Evolutionary conservation across 2,329 filamentous ascomycete species (phyloP).

Genomic region (Ploettnerulaceae sp.): DNA sequence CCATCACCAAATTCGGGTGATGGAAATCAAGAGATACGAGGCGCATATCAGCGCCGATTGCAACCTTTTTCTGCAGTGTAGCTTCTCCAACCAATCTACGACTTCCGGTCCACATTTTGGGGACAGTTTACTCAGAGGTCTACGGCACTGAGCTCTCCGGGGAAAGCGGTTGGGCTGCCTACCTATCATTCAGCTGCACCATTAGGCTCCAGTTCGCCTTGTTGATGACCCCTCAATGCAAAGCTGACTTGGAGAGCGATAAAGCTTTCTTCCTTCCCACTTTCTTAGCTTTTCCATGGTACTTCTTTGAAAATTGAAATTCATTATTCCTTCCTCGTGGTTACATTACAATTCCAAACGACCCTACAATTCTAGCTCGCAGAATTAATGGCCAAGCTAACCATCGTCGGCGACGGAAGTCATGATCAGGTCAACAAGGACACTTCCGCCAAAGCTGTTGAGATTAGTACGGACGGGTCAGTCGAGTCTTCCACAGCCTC

Average conservation of each 20-base stretch:
- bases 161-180: background rate
- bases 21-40: background rate
- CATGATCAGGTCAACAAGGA: background rate
- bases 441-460: background rate
- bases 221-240: background rate
- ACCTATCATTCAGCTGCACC: background rate
- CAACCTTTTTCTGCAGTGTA: background rate
- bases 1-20: background rate
- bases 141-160: background rate
- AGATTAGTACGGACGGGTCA: background rate
- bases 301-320: too few species aligned
- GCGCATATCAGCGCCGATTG: background rate
- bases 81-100: background rate
- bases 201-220: background rate
- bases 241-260: background rate
- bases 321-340: too few species aligned
- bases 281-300: background rate
- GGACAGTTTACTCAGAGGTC: background rate
- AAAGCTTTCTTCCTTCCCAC: background rate
- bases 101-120: too few species aligned
- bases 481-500: background rate
- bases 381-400: conserved; percentile 1
- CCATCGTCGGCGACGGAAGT: too few species aligned
- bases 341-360: too few species aligned
- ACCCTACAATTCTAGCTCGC: too few species aligned